These are phyloP conservation scores for Ilyonectria mors-panacis DNA, from an alignment of 2,329 filamentous ascomycete genomes.

Conservation along the genomic window DNA sequence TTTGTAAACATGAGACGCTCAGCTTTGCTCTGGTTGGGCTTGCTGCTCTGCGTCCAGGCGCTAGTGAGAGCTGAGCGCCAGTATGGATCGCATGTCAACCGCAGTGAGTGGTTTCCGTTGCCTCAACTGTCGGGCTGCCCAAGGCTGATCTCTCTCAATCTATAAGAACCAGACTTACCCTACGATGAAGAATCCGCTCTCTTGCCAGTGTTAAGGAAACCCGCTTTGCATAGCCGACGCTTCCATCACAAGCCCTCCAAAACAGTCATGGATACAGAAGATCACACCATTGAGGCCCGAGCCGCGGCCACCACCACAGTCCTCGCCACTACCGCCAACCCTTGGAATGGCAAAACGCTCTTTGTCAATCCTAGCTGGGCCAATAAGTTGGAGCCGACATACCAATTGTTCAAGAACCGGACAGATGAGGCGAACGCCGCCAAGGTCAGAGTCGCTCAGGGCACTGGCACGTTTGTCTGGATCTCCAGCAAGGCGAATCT, in stretches of 20 bases:
- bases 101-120: conserved; percentile 9
- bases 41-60: conserved; percentile 11
- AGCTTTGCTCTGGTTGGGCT: conserved; percentile 12
- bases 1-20: conserved; percentile 11
- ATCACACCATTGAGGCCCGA: not conserved
- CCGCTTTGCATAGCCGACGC: not conserved
- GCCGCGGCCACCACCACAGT: not conserved
- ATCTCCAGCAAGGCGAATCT: conserved; percentile 11
- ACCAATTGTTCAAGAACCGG: conserved; percentile 3
- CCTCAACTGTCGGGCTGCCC: not conserved
- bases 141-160: not conserved
- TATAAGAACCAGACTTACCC: not conserved
- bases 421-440: conserved; percentile 15
- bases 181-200: not conserved
- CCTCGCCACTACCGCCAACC: conserved; percentile 13
- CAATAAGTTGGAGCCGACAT: conserved; percentile 17
- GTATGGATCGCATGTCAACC: not conserved
- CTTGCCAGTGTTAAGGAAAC: not conserved
- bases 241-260: not conserved
- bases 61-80: conserved; percentile 2
- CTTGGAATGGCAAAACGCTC: conserved; percentile 18
- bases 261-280: conserved; percentile 3
- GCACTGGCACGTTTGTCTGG: conserved; percentile 27
- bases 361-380: conserved; percentile 21
- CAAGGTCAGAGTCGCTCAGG: conserved; percentile 19